Evolutionary conservation across 2,329 filamentous ascomycete genomes (phyloP).

Genomic region (Stenocarpella maydis): DNA sequence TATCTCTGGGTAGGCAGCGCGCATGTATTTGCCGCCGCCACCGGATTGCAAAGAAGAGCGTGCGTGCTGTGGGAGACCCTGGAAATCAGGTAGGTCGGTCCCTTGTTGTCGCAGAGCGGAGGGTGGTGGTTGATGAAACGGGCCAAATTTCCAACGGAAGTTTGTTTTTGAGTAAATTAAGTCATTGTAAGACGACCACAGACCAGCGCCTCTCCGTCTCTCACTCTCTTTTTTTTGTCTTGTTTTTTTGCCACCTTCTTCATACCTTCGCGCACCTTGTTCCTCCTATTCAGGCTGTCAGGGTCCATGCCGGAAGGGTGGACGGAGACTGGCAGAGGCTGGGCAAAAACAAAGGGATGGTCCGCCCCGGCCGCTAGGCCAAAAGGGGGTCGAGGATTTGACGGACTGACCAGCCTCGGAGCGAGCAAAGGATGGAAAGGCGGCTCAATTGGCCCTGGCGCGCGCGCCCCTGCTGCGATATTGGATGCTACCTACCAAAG

Average conservation of each 20-base stretch:
- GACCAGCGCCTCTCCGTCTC: too few relatives aligned
- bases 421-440: neutral
- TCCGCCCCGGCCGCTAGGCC: slow-evolving; percentile 10
- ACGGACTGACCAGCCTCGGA: neutral
- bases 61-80: neutral
- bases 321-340: neutral
- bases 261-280: neutral
- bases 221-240: too few relatives aligned
- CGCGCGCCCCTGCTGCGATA: neutral
- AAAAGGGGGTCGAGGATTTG: neutral
- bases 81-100: neutral
- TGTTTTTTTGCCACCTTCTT: slow-evolving; percentile 9
- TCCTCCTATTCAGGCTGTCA: neutral
- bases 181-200: slow-evolving; percentile 8
- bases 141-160: slow-evolving; percentile 20
- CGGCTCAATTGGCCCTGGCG: slow-evolving; percentile 10
- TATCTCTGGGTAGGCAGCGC: neutral
- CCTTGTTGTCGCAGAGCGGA: neutral
- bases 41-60: neutral
- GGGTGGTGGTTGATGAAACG: slow-evolving; percentile 1
- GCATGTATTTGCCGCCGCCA: slow-evolving; percentile 1
- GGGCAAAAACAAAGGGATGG: slow-evolving; percentile 16
- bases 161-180: slow-evolving; percentile 17
- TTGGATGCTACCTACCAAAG: neutral
- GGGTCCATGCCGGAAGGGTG: slow-evolving; percentile 15